Evolutionary conservation across 2,329 filamentous ascomycete species (phyloP), one percentile per base, ranked within the genome.

Genomic region (Talaromyces amestolkiae): DNA sequence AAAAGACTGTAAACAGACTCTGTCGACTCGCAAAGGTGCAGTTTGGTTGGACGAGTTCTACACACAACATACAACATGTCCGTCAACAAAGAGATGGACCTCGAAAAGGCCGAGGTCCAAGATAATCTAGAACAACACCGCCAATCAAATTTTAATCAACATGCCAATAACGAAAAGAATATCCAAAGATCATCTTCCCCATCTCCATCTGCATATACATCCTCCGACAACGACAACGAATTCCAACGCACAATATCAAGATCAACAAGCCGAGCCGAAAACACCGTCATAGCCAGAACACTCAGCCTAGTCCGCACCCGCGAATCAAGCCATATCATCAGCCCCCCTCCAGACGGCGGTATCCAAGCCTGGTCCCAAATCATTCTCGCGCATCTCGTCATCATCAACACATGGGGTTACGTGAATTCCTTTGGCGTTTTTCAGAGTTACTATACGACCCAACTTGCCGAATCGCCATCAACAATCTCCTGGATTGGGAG

Each of bases 401-500:
- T 76, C 17, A 69, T 70, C 63, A 72, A 72, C 37, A 69, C 71
- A 31, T 71, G 69, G 68, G 70, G 70, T 2, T 69, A 73, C 39
- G 68, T 71, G 31, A 68, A 67, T 61, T 76, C 75, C 15, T 82
- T 80, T 62, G 80, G 80, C 10, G 72, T 82, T 31, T 83, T 81
- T 66, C 80, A 83, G 71, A 71, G 74, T 15, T 81, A 81, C 70
- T 82, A 83, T 66, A 72, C 74, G 3, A 70, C 71, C 5, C 62
- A 70, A 0, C 71, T 82, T 8, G 41, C 70, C 0, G 69, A 71
- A 2, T 67, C 75, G 1, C 73, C 77, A 1, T 78, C 77, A 1
- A 71, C 74, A 33, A 77, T 82, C 33, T 80, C 80, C 22, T 83
- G 80, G 81, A 74, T 83, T n/a, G 80, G 81, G n/a, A 73, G 73